Evolutionary conservation across 169 alveolate genomes (phyloP).

Genomic region (Plasmodium gallinaceum): DNA sequence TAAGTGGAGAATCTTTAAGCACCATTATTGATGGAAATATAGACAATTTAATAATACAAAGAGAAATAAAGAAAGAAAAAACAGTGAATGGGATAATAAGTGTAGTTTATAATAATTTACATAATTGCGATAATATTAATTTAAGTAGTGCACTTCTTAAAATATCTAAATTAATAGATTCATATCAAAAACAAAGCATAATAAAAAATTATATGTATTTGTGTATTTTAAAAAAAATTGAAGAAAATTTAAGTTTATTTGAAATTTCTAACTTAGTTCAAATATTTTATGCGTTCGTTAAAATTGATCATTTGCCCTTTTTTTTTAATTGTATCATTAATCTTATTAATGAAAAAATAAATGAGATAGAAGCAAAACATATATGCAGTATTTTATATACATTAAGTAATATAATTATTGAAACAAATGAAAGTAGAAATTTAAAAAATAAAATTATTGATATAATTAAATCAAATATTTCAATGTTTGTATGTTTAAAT

Average conservation of each 20-base stretch:
- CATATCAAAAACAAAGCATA: conserved; percentile 51
- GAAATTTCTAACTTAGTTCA: conserved; percentile 54
- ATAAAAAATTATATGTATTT: conserved; percentile 63
- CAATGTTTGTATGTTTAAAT: conserved; percentile 18
- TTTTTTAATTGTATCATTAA: conserved; percentile 54
- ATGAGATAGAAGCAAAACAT: conserved; percentile 37
- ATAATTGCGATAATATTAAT: conserved; percentile 55
- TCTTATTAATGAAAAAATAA: conserved; percentile 29
- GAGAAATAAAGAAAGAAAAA: conserved; percentile 69
- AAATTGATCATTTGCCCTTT: conserved; percentile 43
- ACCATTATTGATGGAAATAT: conserved; percentile 71
- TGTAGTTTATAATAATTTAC: conserved; percentile 51
- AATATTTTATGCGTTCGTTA: conserved; percentile 58
- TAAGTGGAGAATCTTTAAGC: conserved; percentile 50
- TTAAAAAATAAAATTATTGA: conserved; percentile 61
- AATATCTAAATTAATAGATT: conserved; percentile 59
- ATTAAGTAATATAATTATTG: conserved; percentile 48
- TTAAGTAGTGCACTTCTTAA: conserved; percentile 59
- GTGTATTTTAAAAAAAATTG: conserved; percentile 35
- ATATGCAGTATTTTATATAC: conserved; percentile 61
- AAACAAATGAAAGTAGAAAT: conserved; percentile 70
- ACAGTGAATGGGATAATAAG: conserved; percentile 43
- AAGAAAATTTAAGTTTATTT: conserved; percentile 22
- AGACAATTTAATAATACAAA: conserved; percentile 61
- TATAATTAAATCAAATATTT: conserved; percentile 12